Conservation (phyloP, 306 rosid genomes). For the Pyrus betulifolia region DNA sequence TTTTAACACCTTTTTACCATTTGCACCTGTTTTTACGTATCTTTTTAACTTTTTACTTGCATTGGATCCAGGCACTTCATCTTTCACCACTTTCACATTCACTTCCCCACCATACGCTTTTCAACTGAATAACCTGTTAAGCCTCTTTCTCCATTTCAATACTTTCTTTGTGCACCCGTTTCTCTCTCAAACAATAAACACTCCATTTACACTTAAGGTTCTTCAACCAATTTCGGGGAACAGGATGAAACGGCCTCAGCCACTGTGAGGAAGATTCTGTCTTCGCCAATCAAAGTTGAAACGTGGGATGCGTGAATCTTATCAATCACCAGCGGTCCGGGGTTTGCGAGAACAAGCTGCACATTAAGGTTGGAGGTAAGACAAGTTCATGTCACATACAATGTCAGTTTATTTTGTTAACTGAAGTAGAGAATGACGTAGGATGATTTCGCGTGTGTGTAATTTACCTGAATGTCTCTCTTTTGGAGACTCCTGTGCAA, state of each 20-base stretch:
- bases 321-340: slow-evolving; percentile 70
- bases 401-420: background rate
- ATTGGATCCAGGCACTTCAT: background rate
- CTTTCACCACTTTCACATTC: slow-evolving; percentile 1
- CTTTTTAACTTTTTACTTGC: slow-evolving; percentile 10
- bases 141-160: background rate
- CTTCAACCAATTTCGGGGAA: slow-evolving; percentile 54
- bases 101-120: slow-evolving; percentile 7
- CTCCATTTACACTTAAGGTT: slow-evolving; percentile 30
- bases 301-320: slow-evolving; percentile 62
- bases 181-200: background rate
- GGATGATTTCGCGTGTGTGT: background rate
- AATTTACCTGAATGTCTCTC: slow-evolving; percentile 60
- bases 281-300: slow-evolving; percentile 52
- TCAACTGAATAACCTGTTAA: slow-evolving; percentile 2
- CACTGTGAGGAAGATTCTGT: slow-evolving; percentile 76
- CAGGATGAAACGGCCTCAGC: slow-evolving; percentile 73
- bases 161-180: slow-evolving; percentile 3
- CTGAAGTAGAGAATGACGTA: background rate
- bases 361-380: slow-evolving; percentile 36
- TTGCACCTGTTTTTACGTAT: slow-evolving; percentile 11
- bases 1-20: background rate
- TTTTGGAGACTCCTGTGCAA: slow-evolving; percentile 62
- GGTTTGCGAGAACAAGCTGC: slow-evolving; percentile 90
- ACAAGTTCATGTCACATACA: background rate